Evolutionary conservation across 75 land plant genomes (phyloP), one percentile per base, ranked within the genome.

Genomic region (Selaginella moellendorffii): DNA sequence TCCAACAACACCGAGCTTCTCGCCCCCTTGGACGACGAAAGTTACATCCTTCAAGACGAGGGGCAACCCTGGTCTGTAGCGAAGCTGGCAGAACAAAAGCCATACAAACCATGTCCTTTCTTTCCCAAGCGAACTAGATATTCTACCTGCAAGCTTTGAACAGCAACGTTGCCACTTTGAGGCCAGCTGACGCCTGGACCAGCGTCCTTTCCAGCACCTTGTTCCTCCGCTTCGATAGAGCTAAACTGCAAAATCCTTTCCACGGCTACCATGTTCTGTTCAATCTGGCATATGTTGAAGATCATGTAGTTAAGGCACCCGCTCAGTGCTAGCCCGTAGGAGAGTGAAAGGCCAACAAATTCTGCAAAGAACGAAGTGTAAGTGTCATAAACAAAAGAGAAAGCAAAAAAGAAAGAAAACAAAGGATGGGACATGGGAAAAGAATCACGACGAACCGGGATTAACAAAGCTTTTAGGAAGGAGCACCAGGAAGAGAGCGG

Each of bases 401-500:
- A n/a, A n/a, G n/a, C n/a, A n/a, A n/a, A n/a, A n/a, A n/a, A n/a
- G n/a, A n/a, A n/a, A n/a, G n/a, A n/a, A n/a, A n/a, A n/a, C n/a
- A 10, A 46, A 46, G 51, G 10, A 46, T 10, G 10, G 51, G 51
- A 46, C 10, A 46, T 10, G 18, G 18, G 10, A 18, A 46, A 10
- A 46, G 18, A 18, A 46, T 10, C 14, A 46, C 51, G 10, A 25
- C 59, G 5, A 8, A 56, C 59, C 59, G 2, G 59, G 59, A 25
- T 24, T 56, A 56, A 56, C 24, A 21, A 25, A 56, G 59, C 59
- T n/a, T 56, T 56, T 56, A 56, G 59, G 59, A 56, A 56, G 59
- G 2, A 56, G 59, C 8, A 56, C 59, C 8, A 56, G 59, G 24
- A 56, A 25, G 24, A 25, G 24, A 56, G 59, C 59, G n/a, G 59